Evolutionary conservation across 2,329 filamentous ascomycete genomes (phyloP).

Genomic region (Penicillium sclerotiorum): DNA sequence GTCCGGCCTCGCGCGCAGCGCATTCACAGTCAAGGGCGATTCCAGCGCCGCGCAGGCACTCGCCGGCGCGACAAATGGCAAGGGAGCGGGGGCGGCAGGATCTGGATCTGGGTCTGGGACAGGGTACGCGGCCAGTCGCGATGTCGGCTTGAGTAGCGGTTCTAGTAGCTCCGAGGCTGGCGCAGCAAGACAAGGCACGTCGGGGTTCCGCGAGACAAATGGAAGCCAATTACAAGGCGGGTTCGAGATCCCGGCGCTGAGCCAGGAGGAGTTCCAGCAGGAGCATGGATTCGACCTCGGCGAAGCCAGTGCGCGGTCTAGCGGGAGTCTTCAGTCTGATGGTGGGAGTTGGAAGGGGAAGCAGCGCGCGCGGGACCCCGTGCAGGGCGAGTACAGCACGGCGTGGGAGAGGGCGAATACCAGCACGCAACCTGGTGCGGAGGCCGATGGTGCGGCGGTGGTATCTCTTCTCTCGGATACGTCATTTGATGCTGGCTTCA

Average conservation of each 20-base stretch:
- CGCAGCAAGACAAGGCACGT: background rate
- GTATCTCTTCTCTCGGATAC: constrained; percentile 40
- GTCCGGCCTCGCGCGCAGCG: constrained; percentile 33
- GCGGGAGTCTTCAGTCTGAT: constrained; percentile 14
- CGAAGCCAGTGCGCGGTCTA: background rate
- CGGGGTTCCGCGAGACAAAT: background rate
- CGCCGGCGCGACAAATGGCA: constrained; percentile 20
- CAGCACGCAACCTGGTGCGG: constrained; percentile 2
- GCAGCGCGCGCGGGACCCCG: constrained; percentile 15
- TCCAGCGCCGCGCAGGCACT: constrained; percentile 21
- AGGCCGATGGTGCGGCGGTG: constrained; percentile 47
- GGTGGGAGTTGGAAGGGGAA: constrained; percentile 25
- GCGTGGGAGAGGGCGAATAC: constrained; percentile 24
- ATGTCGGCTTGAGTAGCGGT: background rate
- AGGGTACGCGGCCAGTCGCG: background rate
- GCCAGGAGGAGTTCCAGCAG: constrained; percentile 25
- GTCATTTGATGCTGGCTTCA: constrained; percentile 31
- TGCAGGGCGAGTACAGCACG: constrained; percentile 20
- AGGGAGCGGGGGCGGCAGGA: constrained; percentile 11
- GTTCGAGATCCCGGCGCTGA: constrained; percentile 15
- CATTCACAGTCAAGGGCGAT: constrained; percentile 19
- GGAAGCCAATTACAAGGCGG: constrained; percentile 9
- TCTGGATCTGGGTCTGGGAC: background rate
- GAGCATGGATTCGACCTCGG: constrained; percentile 7
- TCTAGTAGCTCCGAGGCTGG: background rate